A percentile compares a stretch with the other conserved stretches of the same genome.
Conservation (phyloP, 1,284 basidiomycete genomes). For the Cutaneotrichosporon sp. region DNA sequence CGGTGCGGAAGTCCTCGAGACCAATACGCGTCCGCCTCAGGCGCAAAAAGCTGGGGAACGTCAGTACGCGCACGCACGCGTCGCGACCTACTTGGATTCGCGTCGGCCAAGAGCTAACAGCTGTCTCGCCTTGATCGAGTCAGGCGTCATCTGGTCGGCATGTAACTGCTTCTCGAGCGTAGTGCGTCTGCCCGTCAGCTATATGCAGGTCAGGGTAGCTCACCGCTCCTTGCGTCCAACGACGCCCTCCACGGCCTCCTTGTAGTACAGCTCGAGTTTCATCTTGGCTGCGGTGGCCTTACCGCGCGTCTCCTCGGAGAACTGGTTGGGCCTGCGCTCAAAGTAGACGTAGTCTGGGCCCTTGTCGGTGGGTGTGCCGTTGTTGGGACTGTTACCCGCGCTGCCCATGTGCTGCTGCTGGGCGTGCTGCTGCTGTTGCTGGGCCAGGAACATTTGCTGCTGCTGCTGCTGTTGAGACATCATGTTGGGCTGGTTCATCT, state of each 20-base stretch:
- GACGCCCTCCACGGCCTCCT: conserved; percentile 86
- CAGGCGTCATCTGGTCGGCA: conserved; percentile 64
- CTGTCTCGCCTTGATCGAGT: conserved; percentile 85
- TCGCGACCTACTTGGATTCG: conserved; percentile 62
- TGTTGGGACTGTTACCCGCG: background rate
- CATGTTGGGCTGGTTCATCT: conserved; percentile 9
- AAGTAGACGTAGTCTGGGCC: conserved; percentile 86
- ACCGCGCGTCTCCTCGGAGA: conserved; percentile 82
- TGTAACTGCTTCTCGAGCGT: conserved; percentile 86
- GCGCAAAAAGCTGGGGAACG: conserved; percentile 60
- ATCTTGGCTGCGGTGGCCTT: conserved; percentile 93
- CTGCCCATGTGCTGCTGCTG: background rate
- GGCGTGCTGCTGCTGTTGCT: conserved; percentile 9
- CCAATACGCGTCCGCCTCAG: conserved; percentile 88
- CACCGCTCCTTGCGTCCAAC: conserved; percentile 81
- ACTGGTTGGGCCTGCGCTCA: conserved; percentile 74
- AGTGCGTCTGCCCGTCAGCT: conserved; percentile 62
- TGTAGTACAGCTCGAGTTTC: conserved; percentile 97
- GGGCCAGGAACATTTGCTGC: background rate
- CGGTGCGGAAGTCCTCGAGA: conserved; percentile 86
- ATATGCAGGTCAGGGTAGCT: conserved; percentile 15
- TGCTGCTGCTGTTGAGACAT: background rate
- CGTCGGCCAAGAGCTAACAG: conserved; percentile 83
- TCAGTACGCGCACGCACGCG: background rate
- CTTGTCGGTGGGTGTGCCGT: conserved; percentile 33